Conservation (phyloP, 495 filamentous ascomycete species). For the Annulohypoxylon maeteangense region DNA sequence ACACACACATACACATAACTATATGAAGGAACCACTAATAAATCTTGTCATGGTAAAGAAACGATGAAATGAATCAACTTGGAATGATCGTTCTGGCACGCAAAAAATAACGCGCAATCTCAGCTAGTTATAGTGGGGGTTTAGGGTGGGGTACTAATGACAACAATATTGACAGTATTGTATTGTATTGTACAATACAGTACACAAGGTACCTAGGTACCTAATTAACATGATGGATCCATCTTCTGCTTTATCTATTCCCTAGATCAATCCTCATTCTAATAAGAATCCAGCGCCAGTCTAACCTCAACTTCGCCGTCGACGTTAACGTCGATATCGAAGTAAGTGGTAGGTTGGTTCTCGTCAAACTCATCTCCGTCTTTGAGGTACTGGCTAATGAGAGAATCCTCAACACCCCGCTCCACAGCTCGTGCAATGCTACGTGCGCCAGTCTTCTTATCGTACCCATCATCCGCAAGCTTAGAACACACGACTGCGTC, state of each 20-base stretch:
- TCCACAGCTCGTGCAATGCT: slow-evolving; percentile 25
- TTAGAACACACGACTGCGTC: slow-evolving; percentile 24
- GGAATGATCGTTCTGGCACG: background rate
- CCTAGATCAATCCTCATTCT: background rate
- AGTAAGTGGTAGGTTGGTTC: slow-evolving; percentile 12
- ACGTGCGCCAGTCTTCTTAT: slow-evolving; percentile 26
- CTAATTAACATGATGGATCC: too few relatives aligned
- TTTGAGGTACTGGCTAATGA: slow-evolving; percentile 22
- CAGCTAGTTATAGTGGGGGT: too few relatives aligned
- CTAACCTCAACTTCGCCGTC: slow-evolving; percentile 15
- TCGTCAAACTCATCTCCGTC: slow-evolving; percentile 27
- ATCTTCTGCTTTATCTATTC: background rate
- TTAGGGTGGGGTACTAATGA: too few relatives aligned
- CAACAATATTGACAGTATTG: too few relatives aligned
- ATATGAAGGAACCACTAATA: background rate
- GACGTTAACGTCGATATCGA: slow-evolving; percentile 24
- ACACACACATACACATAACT: background rate
- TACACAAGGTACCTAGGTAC: too few relatives aligned
- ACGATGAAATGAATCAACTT: background rate
- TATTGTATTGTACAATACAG: too few relatives aligned
- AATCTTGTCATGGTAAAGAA: background rate
- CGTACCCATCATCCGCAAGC: slow-evolving; percentile 23
- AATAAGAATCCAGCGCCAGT: background rate
- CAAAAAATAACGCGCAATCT: background rate
- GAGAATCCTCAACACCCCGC: slow-evolving; percentile 10